phyloP scores from a whole-genome alignment of 805 yeast species.

The Candida schatavii region DNA sequence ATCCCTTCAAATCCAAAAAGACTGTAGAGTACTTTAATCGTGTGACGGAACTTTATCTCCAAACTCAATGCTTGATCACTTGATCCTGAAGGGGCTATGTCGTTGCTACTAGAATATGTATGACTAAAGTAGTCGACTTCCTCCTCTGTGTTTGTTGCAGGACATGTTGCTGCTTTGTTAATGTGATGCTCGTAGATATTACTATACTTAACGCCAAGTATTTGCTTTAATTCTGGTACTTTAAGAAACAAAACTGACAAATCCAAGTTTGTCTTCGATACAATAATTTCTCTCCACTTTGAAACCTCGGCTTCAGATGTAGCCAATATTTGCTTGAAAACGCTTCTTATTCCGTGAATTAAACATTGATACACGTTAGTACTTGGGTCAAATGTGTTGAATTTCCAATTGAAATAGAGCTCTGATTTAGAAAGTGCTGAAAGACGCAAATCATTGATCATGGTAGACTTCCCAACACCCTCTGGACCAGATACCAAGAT shows the following conservation, averaged over 20 bases:
- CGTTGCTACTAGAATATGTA: not conserved
- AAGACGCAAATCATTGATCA: slow-evolving; percentile 37
- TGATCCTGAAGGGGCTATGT: slow-evolving; percentile 6
- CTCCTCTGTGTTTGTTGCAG: not conserved
- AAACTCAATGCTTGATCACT: slow-evolving; percentile 20
- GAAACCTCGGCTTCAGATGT: slow-evolving; percentile 31
- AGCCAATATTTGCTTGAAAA: slow-evolving; percentile 41
- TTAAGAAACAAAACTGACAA: slow-evolving; percentile 36
- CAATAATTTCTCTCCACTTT: slow-evolving; percentile 40
- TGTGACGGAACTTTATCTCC: slow-evolving; percentile 40
- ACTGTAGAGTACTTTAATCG: slow-evolving; percentile 42
- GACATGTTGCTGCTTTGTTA: not conserved
- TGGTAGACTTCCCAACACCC: slow-evolving; percentile 47
- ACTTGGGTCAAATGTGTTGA: slow-evolving; percentile 19
- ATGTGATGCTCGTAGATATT: slow-evolving; percentile 10
- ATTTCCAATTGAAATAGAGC: slow-evolving; percentile 31
- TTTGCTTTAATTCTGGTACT: slow-evolving; percentile 43
- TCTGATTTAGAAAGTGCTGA: slow-evolving; percentile 28
- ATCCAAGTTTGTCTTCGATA: slow-evolving; percentile 39
- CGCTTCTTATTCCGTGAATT: slow-evolving; percentile 35
- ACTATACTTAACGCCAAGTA: slow-evolving; percentile 43
- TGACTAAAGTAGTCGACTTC: slow-evolving; percentile 9
- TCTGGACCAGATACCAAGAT: slow-evolving; percentile 38
- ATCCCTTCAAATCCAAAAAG: slow-evolving; percentile 41
- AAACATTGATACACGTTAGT: slow-evolving; percentile 35